Conservation (phyloP, 2,329 filamentous ascomycete genomes). For the Fusarium poae region DNA sequence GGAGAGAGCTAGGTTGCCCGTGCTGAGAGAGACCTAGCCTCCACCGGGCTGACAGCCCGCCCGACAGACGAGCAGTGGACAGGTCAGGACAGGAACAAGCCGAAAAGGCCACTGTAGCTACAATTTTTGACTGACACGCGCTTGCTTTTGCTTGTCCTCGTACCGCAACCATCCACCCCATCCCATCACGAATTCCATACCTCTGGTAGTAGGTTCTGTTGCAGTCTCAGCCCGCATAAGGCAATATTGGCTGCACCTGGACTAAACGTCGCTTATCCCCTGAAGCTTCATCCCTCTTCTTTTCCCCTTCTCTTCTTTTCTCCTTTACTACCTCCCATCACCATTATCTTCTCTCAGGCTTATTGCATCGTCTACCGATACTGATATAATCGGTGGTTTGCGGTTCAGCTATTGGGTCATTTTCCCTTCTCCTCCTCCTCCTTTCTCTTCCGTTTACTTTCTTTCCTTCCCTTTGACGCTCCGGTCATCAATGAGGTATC, state of each 20-base stretch:
- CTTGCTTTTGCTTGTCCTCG: slow-evolving; percentile 6
- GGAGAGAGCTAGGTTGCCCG: too few species aligned
- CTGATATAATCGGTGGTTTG: slow-evolving; percentile 33
- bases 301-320: slow-evolving; percentile 32
- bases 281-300: slow-evolving; percentile 46
- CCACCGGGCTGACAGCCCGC: slow-evolving; percentile 32
- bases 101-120: slow-evolving; percentile 58
- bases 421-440: slow-evolving; percentile 35
- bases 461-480: slow-evolving; percentile 23
- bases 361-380: slow-evolving; percentile 29
- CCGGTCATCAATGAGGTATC: slow-evolving; percentile 43
- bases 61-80: background rate
- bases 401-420: slow-evolving; percentile 38
- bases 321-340: slow-evolving; percentile 32
- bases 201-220: slow-evolving; percentile 7
- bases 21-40: slow-evolving; percentile 32
- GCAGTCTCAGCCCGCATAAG: slow-evolving; percentile 34
- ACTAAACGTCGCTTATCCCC: slow-evolving; percentile 40
- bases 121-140: slow-evolving; percentile 49
- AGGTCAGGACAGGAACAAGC: slow-evolving; percentile 26
- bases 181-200: slow-evolving; percentile 35
- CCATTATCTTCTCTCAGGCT: slow-evolving; percentile 19
- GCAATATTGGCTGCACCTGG: slow-evolving; percentile 17
- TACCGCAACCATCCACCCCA: slow-evolving; percentile 32
- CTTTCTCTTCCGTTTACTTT: slow-evolving; percentile 28